These are phyloP conservation scores for Brassica incana DNA, from an alignment of 345 rosid genomes.

Conservation along the genomic window DNA sequence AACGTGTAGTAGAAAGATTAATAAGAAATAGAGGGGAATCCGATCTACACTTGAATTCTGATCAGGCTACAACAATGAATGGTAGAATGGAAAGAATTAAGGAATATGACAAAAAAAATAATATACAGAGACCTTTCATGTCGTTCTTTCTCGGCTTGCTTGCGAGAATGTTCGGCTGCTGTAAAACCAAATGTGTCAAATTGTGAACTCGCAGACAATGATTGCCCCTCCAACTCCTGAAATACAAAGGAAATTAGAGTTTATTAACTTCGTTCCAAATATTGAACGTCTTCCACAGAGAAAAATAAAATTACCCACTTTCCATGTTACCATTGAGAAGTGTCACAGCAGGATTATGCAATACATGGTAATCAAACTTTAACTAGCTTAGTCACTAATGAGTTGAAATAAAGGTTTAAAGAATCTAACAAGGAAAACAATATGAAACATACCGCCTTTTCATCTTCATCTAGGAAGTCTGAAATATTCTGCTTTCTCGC, in stretches of 20 bases:
- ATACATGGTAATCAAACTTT: not conserved
- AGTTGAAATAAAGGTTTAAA: constrained; percentile 6
- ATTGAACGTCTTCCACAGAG: not conserved
- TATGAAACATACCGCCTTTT: constrained; percentile 63
- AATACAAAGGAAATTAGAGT: constrained; percentile 27
- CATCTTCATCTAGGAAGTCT: constrained; percentile 89
- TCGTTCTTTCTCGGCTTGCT: constrained; percentile 87
- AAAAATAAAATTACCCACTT: not conserved
- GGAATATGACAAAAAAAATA: constrained; percentile 14
- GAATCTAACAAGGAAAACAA: constrained; percentile 4
- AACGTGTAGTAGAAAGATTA: not conserved
- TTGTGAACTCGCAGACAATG: constrained; percentile 72
- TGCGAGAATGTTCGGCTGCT: constrained; percentile 81
- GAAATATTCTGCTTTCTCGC: constrained; percentile 77
- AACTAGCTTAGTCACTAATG: constrained; percentile 3
- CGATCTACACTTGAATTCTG: not conserved
- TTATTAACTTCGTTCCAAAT: not conserved
- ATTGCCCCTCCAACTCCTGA: constrained; percentile 80
- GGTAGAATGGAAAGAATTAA: constrained; percentile 1
- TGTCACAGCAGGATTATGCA: constrained; percentile 1
- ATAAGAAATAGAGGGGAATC: not conserved
- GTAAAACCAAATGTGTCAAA: constrained; percentile 99
- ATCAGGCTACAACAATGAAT: constrained; percentile 3
- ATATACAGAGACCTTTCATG: constrained; percentile 57
- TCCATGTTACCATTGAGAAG: not conserved